Base-by-base conservation (phyloP, 148 eudicot species). In the Suaeda aralocaspica region DNA sequence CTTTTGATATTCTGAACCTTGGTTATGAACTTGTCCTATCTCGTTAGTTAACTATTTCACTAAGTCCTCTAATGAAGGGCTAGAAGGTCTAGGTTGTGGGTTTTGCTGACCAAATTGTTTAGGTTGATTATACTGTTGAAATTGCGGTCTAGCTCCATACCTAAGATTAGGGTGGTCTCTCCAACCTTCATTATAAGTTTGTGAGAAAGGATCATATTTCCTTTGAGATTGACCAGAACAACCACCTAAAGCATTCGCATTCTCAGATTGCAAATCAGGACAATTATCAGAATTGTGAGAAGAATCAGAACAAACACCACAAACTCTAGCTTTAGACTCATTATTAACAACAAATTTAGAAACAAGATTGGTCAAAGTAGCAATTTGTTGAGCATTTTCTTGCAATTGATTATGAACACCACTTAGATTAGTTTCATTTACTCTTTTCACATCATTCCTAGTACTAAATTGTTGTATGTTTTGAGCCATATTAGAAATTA, bases 181-280 rank as follows among this genome's bases (percentile, higher is more conserved):
- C 39, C 68, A 65, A 11, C 68, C 68, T 45, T 65, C 68, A 45
- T 45, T 44, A 24, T 63, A 65, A 11, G 58, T 66, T 29, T 24
- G n/a, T 5, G 71, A 68, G 22, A 26, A 52, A 4, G 60, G 60
- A 44, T 68, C 71, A 68, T 52, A 68, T 52, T 68, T 68, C 46
- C 28, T 68, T 14, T 34, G 71, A 19, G 18, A 25, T 29, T 50
- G n/a, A 10, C 42, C 29, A 21, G 48, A 22, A 34, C 9, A 52
- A 21, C 48, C 60, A 19, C 53, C 53, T 34, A 67, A 31, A 52
- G 71, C 60, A 67, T 67, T 67, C 24, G 34, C 71, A 67, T 67
- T 31, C 33, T 67, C 59, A 67, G 29, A 6, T 5, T 28, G 34
- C 6, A 31, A 2, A 29, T 1, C 18, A 16, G 52, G 52, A 16